Evolutionary conservation across 2,329 filamentous ascomycete species (phyloP), one percentile per base, ranked within the genome.

Genomic region (Pseudogymnoascus sp.): DNA sequence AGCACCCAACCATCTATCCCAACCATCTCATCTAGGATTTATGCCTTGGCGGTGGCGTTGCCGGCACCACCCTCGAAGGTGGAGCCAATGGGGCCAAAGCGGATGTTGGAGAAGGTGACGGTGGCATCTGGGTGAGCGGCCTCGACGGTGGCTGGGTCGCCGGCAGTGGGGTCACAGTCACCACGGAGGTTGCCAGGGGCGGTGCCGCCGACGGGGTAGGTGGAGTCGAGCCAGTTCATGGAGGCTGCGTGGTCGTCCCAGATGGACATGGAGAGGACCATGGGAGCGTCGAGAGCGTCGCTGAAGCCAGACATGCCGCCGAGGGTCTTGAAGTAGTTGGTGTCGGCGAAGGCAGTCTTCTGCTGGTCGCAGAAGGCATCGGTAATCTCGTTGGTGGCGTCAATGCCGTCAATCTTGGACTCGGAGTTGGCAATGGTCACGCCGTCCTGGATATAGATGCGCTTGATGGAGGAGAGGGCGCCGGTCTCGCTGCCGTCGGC

Each of bases 211-310:
- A 76, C 75, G 59, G 85, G 85, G 78, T 81, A 86, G 72, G 75
- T 80, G 62, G 81, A 82, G 77, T 89, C 86, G 68, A 90, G 81
- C 87, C 87, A 89, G 67, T 86, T 79, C 85, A 89, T 89, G 75
- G 85, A 79, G 69, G 81, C 75, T 62, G 80, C 72, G 74, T 87
- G 81, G 63, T 75, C 73, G 60, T 72, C 69, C 78, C 78, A 80
- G 66, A 84, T 75, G 39, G 76, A 79, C 78, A 87, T 78, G 67
- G 85, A 83, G 11, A 87, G 77, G 37, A 86, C 84, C 81, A 86
- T 84, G 50, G 83, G 83, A 39, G 77, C 67, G 3, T 71, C 69
- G 50, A 87, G 73, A 18, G 81, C 83, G 1, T 75, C 68, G 64
- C 78, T 77, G 77, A 87, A 81, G 35, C 71, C 72, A 9, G 74